Evolutionary conservation across 73 alveolate species (phyloP).

Genomic region (Paramecium biaurelia): DNA sequence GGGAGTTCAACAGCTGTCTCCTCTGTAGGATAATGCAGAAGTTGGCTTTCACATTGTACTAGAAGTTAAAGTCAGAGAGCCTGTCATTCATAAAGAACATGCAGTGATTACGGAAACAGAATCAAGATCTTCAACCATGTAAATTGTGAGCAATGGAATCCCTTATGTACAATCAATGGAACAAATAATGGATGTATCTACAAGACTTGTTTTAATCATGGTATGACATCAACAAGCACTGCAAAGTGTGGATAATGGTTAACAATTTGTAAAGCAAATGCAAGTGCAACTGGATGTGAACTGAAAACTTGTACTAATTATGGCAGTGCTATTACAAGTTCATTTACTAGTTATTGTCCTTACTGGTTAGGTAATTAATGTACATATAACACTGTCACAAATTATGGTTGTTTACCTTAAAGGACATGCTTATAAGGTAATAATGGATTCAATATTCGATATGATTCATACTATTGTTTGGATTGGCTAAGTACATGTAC

Average conservation of each 20-base stretch:
- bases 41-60: not conserved
- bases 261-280: not conserved
- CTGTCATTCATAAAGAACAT: constrained; percentile 1
- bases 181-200: constrained; percentile 2
- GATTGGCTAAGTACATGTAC: not conserved
- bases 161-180: not conserved
- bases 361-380: not conserved
- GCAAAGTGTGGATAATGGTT: not conserved
- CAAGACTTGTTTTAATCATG: constrained; percentile 23
- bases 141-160: constrained; percentile 27
- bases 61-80: not conserved
- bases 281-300: not conserved
- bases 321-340: not conserved
- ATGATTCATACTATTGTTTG: not conserved
- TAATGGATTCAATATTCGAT: not conserved
- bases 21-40: not conserved
- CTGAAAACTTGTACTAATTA: constrained; percentile 1
- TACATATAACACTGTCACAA: not conserved
- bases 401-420: not conserved
- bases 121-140: not conserved
- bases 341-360: not conserved
- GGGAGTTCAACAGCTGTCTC: not conserved
- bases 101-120: not conserved
- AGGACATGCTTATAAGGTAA: not conserved
- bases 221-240: not conserved